Evolutionary conservation across 805 yeast species (phyloP).

Genomic region (Hagleromyces aurorensis): DNA sequence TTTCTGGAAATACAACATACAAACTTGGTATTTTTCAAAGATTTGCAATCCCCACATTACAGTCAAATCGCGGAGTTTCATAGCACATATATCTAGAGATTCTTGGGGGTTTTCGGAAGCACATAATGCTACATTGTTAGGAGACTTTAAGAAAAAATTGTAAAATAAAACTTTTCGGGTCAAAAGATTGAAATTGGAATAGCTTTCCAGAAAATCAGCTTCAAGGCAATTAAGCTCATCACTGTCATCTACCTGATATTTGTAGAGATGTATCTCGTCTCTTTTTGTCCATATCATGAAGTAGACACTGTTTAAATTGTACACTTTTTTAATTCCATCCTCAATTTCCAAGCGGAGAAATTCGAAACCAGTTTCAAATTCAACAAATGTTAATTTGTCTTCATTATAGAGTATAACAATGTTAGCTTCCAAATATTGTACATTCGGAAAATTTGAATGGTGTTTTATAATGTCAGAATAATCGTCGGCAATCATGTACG

Average conservation of each 20-base stretch:
- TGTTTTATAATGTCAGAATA: conserved; percentile 15
- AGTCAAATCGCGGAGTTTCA: conserved; percentile 28
- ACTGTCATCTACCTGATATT: conserved; percentile 22
- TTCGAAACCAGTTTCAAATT: conserved; percentile 22
- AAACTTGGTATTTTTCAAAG: conserved; percentile 16
- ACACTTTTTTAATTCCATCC: conserved; percentile 20
- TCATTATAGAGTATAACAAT: conserved; percentile 17
- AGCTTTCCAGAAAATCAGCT: conserved; percentile 2
- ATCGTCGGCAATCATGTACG: conserved; percentile 13
- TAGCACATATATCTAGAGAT: conserved; percentile 23
- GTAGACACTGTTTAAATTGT: conserved; percentile 10
- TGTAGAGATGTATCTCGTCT: conserved; percentile 15
- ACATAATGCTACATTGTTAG: conserved; percentile 17
- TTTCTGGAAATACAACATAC: conserved; percentile 6
- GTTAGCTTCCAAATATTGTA: conserved; percentile 17
- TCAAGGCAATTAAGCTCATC: conserved; percentile 6
- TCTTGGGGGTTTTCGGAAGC: conserved; percentile 17
- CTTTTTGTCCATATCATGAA: conserved; percentile 19
- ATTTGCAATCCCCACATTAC: conserved; percentile 25
- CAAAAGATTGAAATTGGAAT: conserved; percentile 14
- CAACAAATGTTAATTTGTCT: conserved; percentile 17
- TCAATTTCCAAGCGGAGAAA: conserved; percentile 16
- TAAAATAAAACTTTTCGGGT: conserved; percentile 26
- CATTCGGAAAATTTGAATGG: conserved; percentile 12
- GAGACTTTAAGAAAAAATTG: conserved; percentile 17